These are phyloP conservation scores for Cyberlindnera japonica DNA, from an alignment of 805 yeast genomes.

Conservation along the genomic window DNA sequence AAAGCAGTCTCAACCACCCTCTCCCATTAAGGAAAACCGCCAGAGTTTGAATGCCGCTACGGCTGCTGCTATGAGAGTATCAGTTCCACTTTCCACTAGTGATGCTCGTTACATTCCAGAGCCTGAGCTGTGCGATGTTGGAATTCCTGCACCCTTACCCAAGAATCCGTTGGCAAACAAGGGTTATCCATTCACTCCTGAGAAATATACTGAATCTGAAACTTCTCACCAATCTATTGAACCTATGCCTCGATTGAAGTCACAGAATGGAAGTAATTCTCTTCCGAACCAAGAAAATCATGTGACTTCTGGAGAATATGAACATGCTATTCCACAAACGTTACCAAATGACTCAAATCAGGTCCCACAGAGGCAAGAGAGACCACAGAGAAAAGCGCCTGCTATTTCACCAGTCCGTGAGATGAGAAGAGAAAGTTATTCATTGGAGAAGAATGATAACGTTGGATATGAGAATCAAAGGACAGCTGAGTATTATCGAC, in stretches of 20 bases:
- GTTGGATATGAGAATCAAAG: not conserved
- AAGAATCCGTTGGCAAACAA: conserved; percentile 15
- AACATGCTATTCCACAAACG: not conserved
- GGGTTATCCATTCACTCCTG: conserved; percentile 2
- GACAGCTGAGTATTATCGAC: not conserved
- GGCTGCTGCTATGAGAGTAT: conserved; percentile 9
- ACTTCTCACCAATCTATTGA: conserved; percentile 1
- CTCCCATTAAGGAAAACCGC: conserved; percentile 3
- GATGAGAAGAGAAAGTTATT: not conserved
- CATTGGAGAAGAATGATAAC: not conserved
- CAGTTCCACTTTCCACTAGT: conserved; percentile 8
- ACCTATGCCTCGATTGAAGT: conserved; percentile 6
- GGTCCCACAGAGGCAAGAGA: conserved; percentile 3
- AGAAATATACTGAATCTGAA: conserved; percentile 1
- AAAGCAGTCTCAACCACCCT: conserved; percentile 2
- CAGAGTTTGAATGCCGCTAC: conserved; percentile 10
- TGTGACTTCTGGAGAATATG: conserved; percentile 7
- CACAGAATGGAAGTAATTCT: conserved; percentile 4
- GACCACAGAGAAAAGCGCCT: conserved; percentile 15
- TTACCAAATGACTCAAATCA: conserved; percentile 2
- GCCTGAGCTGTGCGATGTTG: conserved; percentile 8
- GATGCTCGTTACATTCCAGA: conserved; percentile 24
- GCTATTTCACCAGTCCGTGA: conserved; percentile 9
- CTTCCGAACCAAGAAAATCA: conserved; percentile 2
- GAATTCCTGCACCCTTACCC: conserved; percentile 23